Evolutionary conservation across 805 yeast species (phyloP).

Genomic region (Blastobotrys terrestris): DNA sequence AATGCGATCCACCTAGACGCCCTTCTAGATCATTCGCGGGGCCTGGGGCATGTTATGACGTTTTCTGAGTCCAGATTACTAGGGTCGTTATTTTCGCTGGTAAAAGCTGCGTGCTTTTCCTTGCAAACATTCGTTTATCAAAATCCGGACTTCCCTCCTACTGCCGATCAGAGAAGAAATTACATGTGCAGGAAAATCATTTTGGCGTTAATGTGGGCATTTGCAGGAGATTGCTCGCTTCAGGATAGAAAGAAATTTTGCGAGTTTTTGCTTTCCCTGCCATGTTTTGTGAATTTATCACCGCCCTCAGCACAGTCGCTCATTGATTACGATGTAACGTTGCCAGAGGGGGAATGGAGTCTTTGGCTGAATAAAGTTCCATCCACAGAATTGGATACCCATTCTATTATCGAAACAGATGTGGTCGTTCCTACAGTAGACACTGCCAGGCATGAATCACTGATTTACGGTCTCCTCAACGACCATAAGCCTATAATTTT

Average conservation of each 20-base stretch:
- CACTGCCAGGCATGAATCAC: slow-evolving; percentile 58
- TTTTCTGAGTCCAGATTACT: slow-evolving; percentile 35
- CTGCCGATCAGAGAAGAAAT: slow-evolving; percentile 24
- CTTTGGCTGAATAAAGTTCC: slow-evolving; percentile 39
- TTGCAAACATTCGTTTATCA: slow-evolving; percentile 21
- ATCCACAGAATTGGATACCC: slow-evolving; percentile 44
- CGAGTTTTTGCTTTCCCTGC: slow-evolving; percentile 20
- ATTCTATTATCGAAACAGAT: slow-evolving; percentile 54
- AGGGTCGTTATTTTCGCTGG: slow-evolving; percentile 36
- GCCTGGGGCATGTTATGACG: slow-evolving; percentile 47
- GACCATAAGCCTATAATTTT: slow-evolving; percentile 58
- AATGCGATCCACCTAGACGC: slow-evolving; percentile 12
- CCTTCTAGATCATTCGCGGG: slow-evolving; percentile 26
- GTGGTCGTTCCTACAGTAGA: slow-evolving; percentile 74
- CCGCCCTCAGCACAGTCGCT: slow-evolving; percentile 18
- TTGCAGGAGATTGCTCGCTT: slow-evolving; percentile 49
- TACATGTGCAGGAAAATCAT: slow-evolving; percentile 22
- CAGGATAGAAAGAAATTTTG: slow-evolving; percentile 38
- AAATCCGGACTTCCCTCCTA: slow-evolving; percentile 21
- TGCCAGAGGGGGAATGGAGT: slow-evolving; percentile 44
- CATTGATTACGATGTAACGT: slow-evolving; percentile 40
- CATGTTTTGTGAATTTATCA: slow-evolving; percentile 19
- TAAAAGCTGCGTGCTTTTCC: slow-evolving; percentile 33
- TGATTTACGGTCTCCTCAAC: slow-evolving; percentile 51
- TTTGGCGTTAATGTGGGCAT: slow-evolving; percentile 51